Base-by-base conservation (phyloP, 208 protist genomes). In the Crithidia thermophila region DNA sequence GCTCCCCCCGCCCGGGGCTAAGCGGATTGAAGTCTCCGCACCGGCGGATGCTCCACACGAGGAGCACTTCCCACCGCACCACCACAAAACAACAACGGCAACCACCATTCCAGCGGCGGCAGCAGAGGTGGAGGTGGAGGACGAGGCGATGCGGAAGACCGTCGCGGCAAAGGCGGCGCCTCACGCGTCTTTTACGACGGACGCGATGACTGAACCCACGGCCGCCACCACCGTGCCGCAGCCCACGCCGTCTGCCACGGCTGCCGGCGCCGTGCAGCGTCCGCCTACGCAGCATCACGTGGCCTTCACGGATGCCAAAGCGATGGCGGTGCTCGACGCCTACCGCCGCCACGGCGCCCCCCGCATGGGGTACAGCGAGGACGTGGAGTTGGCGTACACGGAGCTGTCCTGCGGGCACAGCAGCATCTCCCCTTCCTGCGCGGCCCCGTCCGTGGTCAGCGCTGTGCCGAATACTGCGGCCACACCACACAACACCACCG, bases 331-430 rank as follows among this genome's bases (percentile, higher is more conserved):
- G 51, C 49, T 59, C 28, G 33, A 60, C 23, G 37, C 67, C 3
- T 59, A 63, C 50, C 65, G 58, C 59, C 20, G 46, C 30, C 13
- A 37, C 58, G 10, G 59, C 21, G 47, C 31, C 13, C 39, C 20
- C 34, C 43, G 37, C 5, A 42, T 66, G 23, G 33, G 55, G 45
- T 51, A 53, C 36, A 42, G 47, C 5, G 59, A 62, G 16, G 52
- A 63, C n/a, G 59, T 74, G 27, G 76, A 71, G 64, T 16, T 66
- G 40, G 70, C 66, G 31, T 77, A 70, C 61, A 77, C 65, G 60
- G 76, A 77, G 66, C 53, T 71, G 58, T 72, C 66, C 20, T 74
- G 43, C 42, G 30, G 57, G 3, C 70, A 61, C 36, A 77, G 69
- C 53, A 74, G 57, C 66, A 50, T 47, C 13, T 77, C 76, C 4